phyloP scores from a whole-genome alignment of 2,329 filamentous ascomycete genomes.

The Diaporthe sp. region DNA sequence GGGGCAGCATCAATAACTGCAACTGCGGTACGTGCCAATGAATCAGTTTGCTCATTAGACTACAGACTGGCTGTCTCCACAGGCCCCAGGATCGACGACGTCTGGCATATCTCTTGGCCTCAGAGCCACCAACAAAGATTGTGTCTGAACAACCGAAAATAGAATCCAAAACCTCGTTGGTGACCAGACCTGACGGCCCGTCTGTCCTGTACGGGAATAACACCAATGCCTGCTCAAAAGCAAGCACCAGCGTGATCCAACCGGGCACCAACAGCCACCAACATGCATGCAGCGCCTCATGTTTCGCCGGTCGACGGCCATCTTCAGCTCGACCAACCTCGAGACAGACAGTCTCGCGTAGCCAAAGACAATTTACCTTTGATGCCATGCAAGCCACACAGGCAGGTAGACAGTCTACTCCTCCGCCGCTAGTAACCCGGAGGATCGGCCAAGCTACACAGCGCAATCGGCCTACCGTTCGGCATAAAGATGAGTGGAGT shows the following conservation, averaged over 20 bases:
- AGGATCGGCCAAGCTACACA: slow-evolving; percentile 21
- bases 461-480: slow-evolving; percentile 22
- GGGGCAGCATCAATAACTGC: neutral
- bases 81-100: neutral
- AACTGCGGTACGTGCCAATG: neutral
- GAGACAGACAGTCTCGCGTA: neutral
- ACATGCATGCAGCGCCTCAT: neutral
- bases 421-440: slow-evolving; percentile 24
- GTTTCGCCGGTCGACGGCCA: neutral
- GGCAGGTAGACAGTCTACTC: neutral
- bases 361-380: neutral
- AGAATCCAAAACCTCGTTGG: neutral
- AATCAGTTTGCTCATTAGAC: neutral
- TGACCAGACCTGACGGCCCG: neutral
- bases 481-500: slow-evolving; percentile 25
- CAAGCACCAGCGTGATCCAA: neutral
- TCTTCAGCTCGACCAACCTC: neutral
- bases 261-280: slow-evolving; percentile 9
- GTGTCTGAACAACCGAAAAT: neutral
- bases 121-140: neutral
- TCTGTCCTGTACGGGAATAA: neutral
- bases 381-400: neutral
- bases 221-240: neutral
- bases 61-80: neutral
- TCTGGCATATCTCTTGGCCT: neutral